A percentile compares a stretch with the other conserved stretches of the same genome.
Evolutionary conservation across 495 filamentous ascomycete species (phyloP).

Genomic region (Aspergillus avenaceus): DNA sequence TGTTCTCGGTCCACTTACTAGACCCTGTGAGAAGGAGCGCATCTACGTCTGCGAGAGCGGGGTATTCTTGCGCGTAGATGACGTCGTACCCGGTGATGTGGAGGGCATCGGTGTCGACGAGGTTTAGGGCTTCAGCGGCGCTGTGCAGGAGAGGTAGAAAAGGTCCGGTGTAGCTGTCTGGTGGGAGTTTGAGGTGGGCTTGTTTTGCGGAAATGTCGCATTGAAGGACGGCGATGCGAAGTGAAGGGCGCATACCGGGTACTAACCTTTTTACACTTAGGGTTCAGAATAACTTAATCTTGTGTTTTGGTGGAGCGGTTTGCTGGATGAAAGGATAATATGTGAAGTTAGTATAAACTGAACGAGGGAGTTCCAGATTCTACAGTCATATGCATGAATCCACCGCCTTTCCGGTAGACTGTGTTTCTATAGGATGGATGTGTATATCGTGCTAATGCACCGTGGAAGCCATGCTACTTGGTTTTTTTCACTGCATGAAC

Average conservation of each 20-base stretch:
- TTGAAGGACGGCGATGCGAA: constrained; percentile 83
- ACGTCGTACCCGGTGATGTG: constrained; percentile 66
- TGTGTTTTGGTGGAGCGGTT: not conserved
- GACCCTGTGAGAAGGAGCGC: constrained; percentile 80
- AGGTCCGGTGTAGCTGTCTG: constrained; percentile 67
- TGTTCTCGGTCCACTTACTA: too few relatives aligned
- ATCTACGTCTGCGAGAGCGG: constrained; percentile 68
- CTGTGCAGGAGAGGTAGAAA: constrained; percentile 60
- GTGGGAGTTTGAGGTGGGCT: constrained; percentile 57
- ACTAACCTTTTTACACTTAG: too few relatives aligned
- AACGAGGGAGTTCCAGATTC: too few relatives aligned
- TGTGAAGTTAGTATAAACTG: too few relatives aligned
- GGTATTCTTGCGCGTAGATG: constrained; percentile 57
- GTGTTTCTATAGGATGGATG: too few relatives aligned
- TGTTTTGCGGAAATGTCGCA: constrained; percentile 64
- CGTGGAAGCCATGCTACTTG: too few relatives aligned
- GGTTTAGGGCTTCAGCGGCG: constrained; percentile 41
- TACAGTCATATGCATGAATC: not conserved
- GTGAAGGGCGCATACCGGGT: constrained; percentile 44
- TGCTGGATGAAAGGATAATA: not conserved
- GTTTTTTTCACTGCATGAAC: too few relatives aligned
- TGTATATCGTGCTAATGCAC: too few relatives aligned
- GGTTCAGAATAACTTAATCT: not conserved
- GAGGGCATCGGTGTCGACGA: constrained; percentile 43
- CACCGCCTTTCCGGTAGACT: not conserved